phyloP scores from a whole-genome alignment of 2,329 filamentous ascomycete species.

The Decorospora gaudefroyi region DNA sequence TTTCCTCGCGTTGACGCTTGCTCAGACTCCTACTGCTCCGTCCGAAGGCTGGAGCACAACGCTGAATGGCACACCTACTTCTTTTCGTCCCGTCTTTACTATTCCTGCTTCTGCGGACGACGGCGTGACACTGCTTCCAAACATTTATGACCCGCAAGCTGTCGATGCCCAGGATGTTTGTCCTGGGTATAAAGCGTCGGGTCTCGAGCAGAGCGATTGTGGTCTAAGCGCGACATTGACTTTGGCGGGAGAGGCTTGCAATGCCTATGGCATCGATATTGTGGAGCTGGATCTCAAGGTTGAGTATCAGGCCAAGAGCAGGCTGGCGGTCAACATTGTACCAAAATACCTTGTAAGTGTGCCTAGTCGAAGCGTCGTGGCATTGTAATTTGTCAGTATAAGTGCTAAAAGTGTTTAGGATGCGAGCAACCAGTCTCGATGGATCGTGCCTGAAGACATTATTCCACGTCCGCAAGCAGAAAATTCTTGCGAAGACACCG shows the following conservation, averaged over 20 bases:
- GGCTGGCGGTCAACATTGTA: slow-evolving; percentile 71
- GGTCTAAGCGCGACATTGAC: slow-evolving; percentile 59
- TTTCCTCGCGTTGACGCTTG: slow-evolving; percentile 32
- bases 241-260: slow-evolving; percentile 63
- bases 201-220: slow-evolving; percentile 52
- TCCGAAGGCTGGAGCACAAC: slow-evolving; percentile 29
- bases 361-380: no score
- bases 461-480: slow-evolving; percentile 62
- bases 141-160: slow-evolving; percentile 66
- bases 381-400: no score
- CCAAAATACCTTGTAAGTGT: slow-evolving; percentile 60
- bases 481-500: slow-evolving; percentile 44
- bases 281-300: slow-evolving; percentile 68
- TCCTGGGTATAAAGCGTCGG: slow-evolving; percentile 62
- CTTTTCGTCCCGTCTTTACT: slow-evolving; percentile 42
- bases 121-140: slow-evolving; percentile 57
- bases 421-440: slow-evolving; percentile 67
- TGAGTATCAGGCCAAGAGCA: slow-evolving; percentile 66
- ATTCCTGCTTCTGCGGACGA: slow-evolving; percentile 45
- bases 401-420: no score
- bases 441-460: slow-evolving; percentile 66
- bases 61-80: slow-evolving; percentile 37
- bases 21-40: slow-evolving; percentile 26
- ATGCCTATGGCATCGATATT: slow-evolving; percentile 78
- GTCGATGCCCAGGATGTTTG: slow-evolving; percentile 66